Conservation (phyloP, 208 protist species). For the Trypanosoma vivax region DNA sequence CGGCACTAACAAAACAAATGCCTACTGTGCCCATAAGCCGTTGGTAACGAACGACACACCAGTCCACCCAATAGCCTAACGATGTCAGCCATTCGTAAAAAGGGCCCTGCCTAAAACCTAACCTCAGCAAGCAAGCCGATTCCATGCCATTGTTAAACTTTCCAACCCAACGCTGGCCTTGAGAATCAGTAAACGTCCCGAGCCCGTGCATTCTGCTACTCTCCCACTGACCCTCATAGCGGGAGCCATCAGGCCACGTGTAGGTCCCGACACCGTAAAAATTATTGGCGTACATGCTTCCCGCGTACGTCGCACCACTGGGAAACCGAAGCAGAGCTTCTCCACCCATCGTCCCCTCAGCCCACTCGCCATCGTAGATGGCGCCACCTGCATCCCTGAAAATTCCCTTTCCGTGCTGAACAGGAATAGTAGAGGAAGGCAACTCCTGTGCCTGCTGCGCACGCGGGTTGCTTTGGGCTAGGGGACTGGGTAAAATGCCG, state of each 20-base stretch:
- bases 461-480: neutral
- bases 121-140: constrained; percentile 46
- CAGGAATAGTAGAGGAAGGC: constrained; percentile 5
- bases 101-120: constrained; percentile 16
- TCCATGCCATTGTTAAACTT: constrained; percentile 55
- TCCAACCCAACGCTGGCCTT: constrained; percentile 70
- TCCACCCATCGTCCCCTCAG: constrained; percentile 65
- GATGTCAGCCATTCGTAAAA: no score
- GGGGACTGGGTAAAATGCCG: neutral
- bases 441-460: constrained; percentile 6
- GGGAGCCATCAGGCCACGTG: constrained; percentile 82
- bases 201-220: constrained; percentile 77
- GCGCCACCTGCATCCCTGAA: constrained; percentile 54
- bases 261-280: constrained; percentile 74
- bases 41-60: no score
- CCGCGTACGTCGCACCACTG: constrained; percentile 54
- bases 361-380: constrained; percentile 81
- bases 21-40: no score
- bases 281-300: constrained; percentile 38
- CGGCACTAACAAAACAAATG: no score
- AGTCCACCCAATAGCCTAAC: no score
- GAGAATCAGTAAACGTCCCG: constrained; percentile 70
- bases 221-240: constrained; percentile 80
- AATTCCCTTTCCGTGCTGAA: constrained; percentile 32
- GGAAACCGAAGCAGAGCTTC: constrained; percentile 42